Percentiles rank a stretch among this genome's conserved stretches.
Evolutionary conservation across 2,329 filamentous ascomycete genomes (phyloP).

Genomic region (Diaporthe citriasiana): DNA sequence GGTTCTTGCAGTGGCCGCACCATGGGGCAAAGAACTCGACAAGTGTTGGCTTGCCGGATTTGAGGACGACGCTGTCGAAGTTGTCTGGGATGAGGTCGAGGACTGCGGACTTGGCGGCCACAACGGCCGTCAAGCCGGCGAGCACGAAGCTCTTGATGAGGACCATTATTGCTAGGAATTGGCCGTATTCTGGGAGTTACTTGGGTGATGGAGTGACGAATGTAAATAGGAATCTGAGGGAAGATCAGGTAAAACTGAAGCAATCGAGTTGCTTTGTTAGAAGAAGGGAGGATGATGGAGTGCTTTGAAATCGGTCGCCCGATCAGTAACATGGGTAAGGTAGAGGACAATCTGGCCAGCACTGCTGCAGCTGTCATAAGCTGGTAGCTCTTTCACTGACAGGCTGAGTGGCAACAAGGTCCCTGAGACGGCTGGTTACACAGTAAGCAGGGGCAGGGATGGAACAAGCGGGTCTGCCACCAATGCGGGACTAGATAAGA

Average conservation of each 20-base stretch:
- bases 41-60: constrained; percentile 94
- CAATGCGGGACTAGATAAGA: constrained; percentile 28
- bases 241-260: constrained; percentile 29
- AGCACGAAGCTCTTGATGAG: constrained; percentile 73
- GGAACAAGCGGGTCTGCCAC: background rate
- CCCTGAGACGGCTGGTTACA: background rate
- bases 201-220: constrained; percentile 20
- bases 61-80: constrained; percentile 90
- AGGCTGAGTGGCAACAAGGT: constrained; percentile 28
- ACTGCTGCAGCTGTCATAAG: constrained; percentile 27
- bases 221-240: constrained; percentile 12
- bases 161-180: constrained; percentile 60
- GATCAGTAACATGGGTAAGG: constrained; percentile 17
- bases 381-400: constrained; percentile 25
- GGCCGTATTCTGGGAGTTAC: background rate
- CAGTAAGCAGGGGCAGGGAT: constrained; percentile 4
- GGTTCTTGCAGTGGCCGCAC: constrained; percentile 99
- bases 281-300: constrained; percentile 30
- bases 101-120: constrained; percentile 83
- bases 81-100: constrained; percentile 90
- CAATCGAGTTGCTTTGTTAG: constrained; percentile 19
- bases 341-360: constrained; percentile 43
- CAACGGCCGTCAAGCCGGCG: constrained; percentile 67
- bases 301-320: constrained; percentile 54
- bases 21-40: constrained; percentile 99